Base-by-base conservation (phyloP, 176 grass and related monocot genomes). In the Rhynchospora breviuscula region DNA sequence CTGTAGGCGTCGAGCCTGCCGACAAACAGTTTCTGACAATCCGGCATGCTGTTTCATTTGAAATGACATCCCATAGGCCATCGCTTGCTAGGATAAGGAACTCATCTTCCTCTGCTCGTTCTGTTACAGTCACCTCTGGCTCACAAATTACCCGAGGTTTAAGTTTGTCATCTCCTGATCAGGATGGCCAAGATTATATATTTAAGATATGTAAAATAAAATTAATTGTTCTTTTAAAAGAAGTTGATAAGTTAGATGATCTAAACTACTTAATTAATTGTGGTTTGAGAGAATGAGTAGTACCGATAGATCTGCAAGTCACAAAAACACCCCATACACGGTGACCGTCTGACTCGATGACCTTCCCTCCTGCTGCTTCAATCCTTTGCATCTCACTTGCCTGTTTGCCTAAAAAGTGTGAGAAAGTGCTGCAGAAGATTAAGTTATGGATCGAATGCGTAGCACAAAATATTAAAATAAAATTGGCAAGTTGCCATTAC, bases 371-470 rank as follows among this genome's bases (percentile, higher is more conserved):
- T 0, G 87, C 87, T 5, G 89, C 88, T 89, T 96, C 89, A 21
- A 96, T 89, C 44, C 93, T 86, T 63, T 86, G 80, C 75, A 89
- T 1, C 63, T 96, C 93, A 56, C 93, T 1, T 90, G 87, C 0
- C 93, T 81, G 61, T 96, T 91, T 60, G 89, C 88, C 93, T 96
- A 87, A n/a, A n/a, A n/a, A n/a, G n/a, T n/a, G n/a, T n/a, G n/a
- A n/a, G n/a, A n/a, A n/a, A n/a, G n/a, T n/a, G n/a, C n/a, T n/a
- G n/a, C n/a, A n/a, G n/a, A n/a, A n/a, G n/a, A n/a, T n/a, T n/a
- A n/a, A n/a, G n/a, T n/a, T n/a, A n/a, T n/a, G n/a, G n/a, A n/a
- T n/a, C n/a, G n/a, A n/a, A n/a, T n/a, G n/a, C n/a, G n/a, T n/a
- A n/a, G n/a, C n/a, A n/a, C n/a, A n/a, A n/a, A n/a, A n/a, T n/a